Base-by-base conservation (phyloP, 768 basidiomycete species). In the Bullera alba region DNA sequence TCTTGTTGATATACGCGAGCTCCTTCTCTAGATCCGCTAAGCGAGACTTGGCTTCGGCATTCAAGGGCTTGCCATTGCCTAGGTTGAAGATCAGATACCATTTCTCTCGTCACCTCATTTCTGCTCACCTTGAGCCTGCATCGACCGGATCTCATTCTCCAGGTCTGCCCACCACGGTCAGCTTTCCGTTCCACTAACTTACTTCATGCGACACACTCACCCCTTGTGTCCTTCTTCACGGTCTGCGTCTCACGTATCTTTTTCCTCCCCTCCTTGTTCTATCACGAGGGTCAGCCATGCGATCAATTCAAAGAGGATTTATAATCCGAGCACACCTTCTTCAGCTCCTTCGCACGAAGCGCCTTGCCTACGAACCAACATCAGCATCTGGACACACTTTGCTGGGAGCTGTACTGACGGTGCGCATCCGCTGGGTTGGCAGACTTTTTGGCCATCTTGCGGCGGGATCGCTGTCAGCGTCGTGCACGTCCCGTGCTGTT, bases 391-490 rank as follows among this genome's bases (percentile, higher is more conserved):
- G 29, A 10, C 15, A 3, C 16, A 6, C 19, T 21, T 19, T 35
- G n/a, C 41, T 5, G 22, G 28, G 16, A 28, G 19, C 16, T 2
- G 17, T 21, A 80, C 86, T 66, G 65, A 88, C 93, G 83, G 72
- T 78, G 85, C 0, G 93, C 84, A 69, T 99, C 93, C n/a, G 87
- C 93, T 22, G 93, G 93, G 69, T 99, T 99, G 51, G 83, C 69
- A 50, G 77, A 82, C 70, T 91, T 93, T 74, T 92, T 93, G 12
- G 80, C 83, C 89, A 92, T 90, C 7, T 36, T 57, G 50, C 19
- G 37, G n/a, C n/a, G n/a, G n/a, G n/a, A n/a, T n/a, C n/a, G n/a
- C n/a, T n/a, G n/a, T n/a, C n/a, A n/a, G n/a, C n/a, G n/a, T n/a
- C n/a, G n/a, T n/a, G n/a, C n/a, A 7, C 7, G 5, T 38, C 37